A percentile compares a stretch with the other conserved stretches of the same genome.
These are phyloP conservation scores for Fusarium sublunatum DNA, from an alignment of 2,329 filamentous ascomycete species.

Conservation along the genomic window DNA sequence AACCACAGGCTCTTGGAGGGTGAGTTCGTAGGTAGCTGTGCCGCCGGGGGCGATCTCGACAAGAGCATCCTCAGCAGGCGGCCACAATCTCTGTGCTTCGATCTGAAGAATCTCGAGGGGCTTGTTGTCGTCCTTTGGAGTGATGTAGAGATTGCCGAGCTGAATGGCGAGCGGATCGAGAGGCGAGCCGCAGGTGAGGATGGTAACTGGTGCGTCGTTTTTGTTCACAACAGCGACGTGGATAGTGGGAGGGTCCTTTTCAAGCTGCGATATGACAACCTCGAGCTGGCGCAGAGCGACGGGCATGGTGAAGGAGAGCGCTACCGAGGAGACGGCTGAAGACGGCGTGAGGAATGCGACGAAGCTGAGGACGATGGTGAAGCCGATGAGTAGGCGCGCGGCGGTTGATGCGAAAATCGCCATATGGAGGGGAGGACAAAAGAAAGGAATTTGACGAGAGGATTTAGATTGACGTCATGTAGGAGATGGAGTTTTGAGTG, in stretches of 20 bases:
- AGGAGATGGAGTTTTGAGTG: background rate
- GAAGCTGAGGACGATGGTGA: constrained; percentile 38
- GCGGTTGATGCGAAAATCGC: constrained; percentile 33
- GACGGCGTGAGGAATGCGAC: constrained; percentile 36
- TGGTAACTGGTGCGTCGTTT: constrained; percentile 52
- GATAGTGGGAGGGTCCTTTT: constrained; percentile 52
- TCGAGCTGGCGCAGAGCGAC: constrained; percentile 44
- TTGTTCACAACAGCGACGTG: constrained; percentile 56
- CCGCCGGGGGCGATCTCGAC: constrained; percentile 55
- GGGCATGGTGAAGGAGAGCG: constrained; percentile 34
- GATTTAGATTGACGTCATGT: constrained; percentile 8
- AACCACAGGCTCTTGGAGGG: constrained; percentile 53
- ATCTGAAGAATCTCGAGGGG: constrained; percentile 54
- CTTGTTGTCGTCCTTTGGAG: constrained; percentile 47
- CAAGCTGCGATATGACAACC: constrained; percentile 50
- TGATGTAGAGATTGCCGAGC: constrained; percentile 57
- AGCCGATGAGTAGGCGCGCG: constrained; percentile 37
- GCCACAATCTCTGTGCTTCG: constrained; percentile 55
- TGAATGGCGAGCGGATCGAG: constrained; percentile 57
- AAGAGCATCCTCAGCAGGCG: constrained; percentile 53
- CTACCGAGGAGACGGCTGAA: constrained; percentile 12
- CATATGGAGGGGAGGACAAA: constrained; percentile 16
- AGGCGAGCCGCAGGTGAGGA: constrained; percentile 59
- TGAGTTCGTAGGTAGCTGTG: constrained; percentile 50
- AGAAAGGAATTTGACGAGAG: background rate